Conservation (phyloP, 2,329 filamentous ascomycete species). For the Penicillium sp. region DNA sequence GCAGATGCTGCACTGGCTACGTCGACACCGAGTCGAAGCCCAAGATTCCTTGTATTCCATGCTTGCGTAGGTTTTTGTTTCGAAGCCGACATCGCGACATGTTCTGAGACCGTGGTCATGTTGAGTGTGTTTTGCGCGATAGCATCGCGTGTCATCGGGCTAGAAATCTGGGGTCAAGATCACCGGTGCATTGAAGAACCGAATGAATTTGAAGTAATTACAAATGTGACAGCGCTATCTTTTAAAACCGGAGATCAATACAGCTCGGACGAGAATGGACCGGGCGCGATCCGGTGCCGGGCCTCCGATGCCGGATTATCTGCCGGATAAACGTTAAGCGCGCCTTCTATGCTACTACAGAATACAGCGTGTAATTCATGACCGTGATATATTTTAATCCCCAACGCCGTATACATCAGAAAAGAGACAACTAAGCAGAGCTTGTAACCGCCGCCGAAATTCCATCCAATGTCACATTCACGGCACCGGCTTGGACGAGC, state of each 20-base stretch:
- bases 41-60: constrained; percentile 78
- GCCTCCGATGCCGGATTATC: constrained; percentile 31
- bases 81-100: constrained; percentile 1
- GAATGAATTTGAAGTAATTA: constrained; percentile 19
- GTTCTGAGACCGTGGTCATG: constrained; percentile 25
- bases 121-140: constrained; percentile 25
- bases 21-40: constrained; percentile 67
- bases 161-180: neutral
- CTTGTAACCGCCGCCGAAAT: constrained; percentile 58
- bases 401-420: constrained; percentile 16
- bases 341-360: neutral
- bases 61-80: constrained; percentile 5
- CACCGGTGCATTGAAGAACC: constrained; percentile 2
- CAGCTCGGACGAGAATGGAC: constrained; percentile 27
- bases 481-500: constrained; percentile 92
- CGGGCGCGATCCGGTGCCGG: constrained; percentile 18
- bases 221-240: constrained; percentile 5
- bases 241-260: constrained; percentile 3
- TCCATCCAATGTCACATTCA: constrained; percentile 79
- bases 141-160: constrained; percentile 30
- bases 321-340: constrained; percentile 9
- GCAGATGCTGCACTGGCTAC: constrained; percentile 68
- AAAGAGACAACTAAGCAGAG: constrained; percentile 1
- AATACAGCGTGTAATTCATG: neutral
- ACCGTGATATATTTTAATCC: constrained; percentile 10